phyloP scores from a whole-genome alignment of 192 early-diverging fungal species.

The Rhizoclosmatium globosum region DNA sequence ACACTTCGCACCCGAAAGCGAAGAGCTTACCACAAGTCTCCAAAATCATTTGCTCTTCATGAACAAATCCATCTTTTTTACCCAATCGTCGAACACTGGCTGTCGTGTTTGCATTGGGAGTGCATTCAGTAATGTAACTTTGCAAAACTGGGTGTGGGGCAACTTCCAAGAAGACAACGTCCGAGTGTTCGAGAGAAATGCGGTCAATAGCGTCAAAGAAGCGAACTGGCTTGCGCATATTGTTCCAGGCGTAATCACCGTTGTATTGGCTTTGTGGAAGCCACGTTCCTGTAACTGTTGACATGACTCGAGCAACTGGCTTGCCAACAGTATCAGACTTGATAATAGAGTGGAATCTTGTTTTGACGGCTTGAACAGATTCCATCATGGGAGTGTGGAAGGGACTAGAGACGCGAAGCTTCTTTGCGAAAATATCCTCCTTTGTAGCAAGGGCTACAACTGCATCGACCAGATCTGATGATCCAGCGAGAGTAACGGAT shows the following conservation, averaged over 20 bases:
- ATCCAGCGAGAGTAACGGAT: constrained; percentile 42
- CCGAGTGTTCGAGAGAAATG: constrained; percentile 2
- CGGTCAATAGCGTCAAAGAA: constrained; percentile 33
- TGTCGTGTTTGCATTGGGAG: neutral
- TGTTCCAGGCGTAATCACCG: constrained; percentile 38
- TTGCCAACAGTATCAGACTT: neutral
- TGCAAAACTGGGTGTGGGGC: constrained; percentile 44
- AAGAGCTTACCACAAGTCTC: too few species aligned
- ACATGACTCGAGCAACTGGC: constrained; percentile 26
- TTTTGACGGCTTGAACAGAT: neutral
- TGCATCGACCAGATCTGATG: constrained; percentile 30
- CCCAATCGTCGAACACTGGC: constrained; percentile 13
- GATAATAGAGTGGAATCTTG: constrained; percentile 14
- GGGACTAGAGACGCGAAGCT: constrained; percentile 40
- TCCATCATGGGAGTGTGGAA: constrained; percentile 49
- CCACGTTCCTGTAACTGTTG: constrained; percentile 33
- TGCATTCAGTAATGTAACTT: constrained; percentile 39
- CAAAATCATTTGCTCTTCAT: too few species aligned
- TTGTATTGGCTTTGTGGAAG: too few species aligned
- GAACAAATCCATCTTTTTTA: too few species aligned
- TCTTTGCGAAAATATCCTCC: constrained; percentile 34
- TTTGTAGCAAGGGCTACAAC: constrained; percentile 32
- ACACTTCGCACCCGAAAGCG: too few species aligned
- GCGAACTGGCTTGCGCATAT: constrained; percentile 40
- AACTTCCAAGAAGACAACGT: constrained; percentile 35